phyloP scores from a whole-genome alignment of 805 yeast species.

The Lipomyces anomalus region DNA sequence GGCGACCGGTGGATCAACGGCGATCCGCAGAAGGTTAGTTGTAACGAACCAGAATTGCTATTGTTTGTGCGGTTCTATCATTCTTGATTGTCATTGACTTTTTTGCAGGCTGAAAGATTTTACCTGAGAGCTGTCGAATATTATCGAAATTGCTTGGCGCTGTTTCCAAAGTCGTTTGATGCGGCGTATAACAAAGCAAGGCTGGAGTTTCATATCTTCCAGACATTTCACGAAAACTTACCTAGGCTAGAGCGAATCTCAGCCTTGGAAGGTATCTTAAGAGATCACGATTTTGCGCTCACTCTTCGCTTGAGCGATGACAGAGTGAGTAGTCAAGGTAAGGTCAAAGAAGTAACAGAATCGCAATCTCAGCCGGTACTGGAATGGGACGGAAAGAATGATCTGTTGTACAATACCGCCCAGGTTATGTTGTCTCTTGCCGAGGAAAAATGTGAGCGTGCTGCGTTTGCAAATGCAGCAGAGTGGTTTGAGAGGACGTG shows the following conservation, averaged over 20 bases:
- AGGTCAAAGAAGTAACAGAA: too few species aligned
- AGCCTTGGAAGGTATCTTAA: slow-evolving; percentile 9
- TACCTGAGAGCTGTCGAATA: slow-evolving; percentile 15
- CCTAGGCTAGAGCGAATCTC: neutral
- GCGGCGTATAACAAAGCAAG: slow-evolving; percentile 21
- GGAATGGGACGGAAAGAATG: too few species aligned
- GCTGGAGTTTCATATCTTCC: slow-evolving; percentile 20
- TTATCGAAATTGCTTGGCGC: slow-evolving; percentile 12
- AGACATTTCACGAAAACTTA: slow-evolving; percentile 6
- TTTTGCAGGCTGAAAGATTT: slow-evolving; percentile 17
- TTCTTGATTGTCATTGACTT: neutral
- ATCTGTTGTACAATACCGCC: slow-evolving; percentile 20
- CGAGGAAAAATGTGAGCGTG: slow-evolving; percentile 17
- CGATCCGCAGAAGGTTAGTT: slow-evolving; percentile 22
- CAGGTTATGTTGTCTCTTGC: slow-evolving; percentile 21
- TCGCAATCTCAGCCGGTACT: too few species aligned
- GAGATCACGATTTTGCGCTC: slow-evolving; percentile 15
- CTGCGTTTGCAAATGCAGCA: slow-evolving; percentile 9
- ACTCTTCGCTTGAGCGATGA: slow-evolving; percentile 1
- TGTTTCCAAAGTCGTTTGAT: slow-evolving; percentile 14
- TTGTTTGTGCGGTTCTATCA: neutral
- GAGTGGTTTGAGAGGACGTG: slow-evolving; percentile 18
- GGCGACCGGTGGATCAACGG: slow-evolving; percentile 21
- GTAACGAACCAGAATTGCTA: neutral
- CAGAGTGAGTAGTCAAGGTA: neutral